Evolutionary conservation across 257 asterid species (phyloP).

Genomic region (Primulina tabacum): DNA sequence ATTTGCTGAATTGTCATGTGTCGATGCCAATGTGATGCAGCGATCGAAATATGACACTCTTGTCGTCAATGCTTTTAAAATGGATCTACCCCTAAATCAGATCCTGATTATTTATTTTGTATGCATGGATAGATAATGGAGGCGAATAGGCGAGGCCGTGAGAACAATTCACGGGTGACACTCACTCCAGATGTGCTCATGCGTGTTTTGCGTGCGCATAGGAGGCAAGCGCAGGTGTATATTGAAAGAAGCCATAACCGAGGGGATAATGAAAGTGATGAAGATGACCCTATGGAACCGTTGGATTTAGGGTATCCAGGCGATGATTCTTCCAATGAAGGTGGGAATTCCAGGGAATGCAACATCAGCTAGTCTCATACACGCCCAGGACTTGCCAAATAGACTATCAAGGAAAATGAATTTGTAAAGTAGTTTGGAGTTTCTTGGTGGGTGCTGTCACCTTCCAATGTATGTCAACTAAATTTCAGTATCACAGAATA

Average conservation of each 20-base stretch:
- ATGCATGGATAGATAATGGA: slow-evolving; percentile 49
- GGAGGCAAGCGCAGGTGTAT: slow-evolving; percentile 67
- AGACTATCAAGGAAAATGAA: neutral
- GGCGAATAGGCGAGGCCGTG: slow-evolving; percentile 53
- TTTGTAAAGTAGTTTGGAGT: neutral
- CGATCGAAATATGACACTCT: neutral
- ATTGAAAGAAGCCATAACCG: slow-evolving; percentile 43
- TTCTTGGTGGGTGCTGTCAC: neutral
- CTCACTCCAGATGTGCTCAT: slow-evolving; percentile 70
- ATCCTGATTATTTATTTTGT: neutral
- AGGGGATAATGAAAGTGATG: slow-evolving; percentile 40
- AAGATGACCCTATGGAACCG: slow-evolving; percentile 32
- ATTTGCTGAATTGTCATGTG: neutral
- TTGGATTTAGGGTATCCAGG: slow-evolving; percentile 47
- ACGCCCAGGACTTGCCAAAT: neutral
- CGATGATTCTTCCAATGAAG: slow-evolving; percentile 45
- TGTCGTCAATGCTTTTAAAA: neutral
- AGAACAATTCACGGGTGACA: slow-evolving; percentile 53
- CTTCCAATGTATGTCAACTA: neutral
- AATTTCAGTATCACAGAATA: no score
- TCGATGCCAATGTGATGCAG: neutral
- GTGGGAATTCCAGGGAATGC: slow-evolving; percentile 57
- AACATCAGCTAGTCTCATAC: slow-evolving; percentile 45
- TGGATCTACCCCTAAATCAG: neutral
- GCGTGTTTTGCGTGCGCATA: slow-evolving; percentile 68